Percentiles rank a stretch among this genome's conserved stretches.
phyloP scores from a whole-genome alignment of 371 early-diverging fungal species.

The Mucor lusitanicus region DNA sequence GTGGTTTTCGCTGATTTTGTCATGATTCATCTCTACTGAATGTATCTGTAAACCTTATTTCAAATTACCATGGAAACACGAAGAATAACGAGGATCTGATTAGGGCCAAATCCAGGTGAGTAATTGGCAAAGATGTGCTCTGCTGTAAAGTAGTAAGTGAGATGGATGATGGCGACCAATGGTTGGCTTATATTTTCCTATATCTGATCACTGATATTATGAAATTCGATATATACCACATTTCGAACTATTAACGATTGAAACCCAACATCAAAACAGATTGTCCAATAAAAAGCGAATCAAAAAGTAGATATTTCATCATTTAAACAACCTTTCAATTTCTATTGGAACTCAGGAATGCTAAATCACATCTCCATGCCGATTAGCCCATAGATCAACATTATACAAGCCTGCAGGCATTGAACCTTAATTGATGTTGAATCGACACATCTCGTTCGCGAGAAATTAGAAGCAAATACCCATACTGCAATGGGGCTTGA shows the following conservation, averaged over 20 bases:
- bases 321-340: not conserved
- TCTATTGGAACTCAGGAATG: not conserved
- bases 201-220: not conserved
- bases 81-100: not conserved
- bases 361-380: not conserved
- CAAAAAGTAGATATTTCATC: constrained; percentile 2
- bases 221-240: not conserved
- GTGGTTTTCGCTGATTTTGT: not conserved
- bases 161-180: not conserved
- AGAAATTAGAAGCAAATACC: not conserved
- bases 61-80: not conserved
- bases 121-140: not conserved
- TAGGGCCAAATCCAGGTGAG: not conserved
- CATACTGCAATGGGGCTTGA: not conserved
- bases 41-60: not conserved
- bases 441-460: not conserved
- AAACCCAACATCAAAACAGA: constrained; percentile 9
- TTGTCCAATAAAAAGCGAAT: constrained; percentile 1
- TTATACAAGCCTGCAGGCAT: not conserved
- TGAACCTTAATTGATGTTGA: not conserved
- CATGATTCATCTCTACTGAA: not conserved
- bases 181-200: not conserved
- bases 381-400: not conserved
- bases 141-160: not conserved
- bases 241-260: not conserved